These are phyloP conservation scores for Chrysoporthe cubensis DNA, from an alignment of 2,329 filamentous ascomycete genomes.

Conservation along the genomic window DNA sequence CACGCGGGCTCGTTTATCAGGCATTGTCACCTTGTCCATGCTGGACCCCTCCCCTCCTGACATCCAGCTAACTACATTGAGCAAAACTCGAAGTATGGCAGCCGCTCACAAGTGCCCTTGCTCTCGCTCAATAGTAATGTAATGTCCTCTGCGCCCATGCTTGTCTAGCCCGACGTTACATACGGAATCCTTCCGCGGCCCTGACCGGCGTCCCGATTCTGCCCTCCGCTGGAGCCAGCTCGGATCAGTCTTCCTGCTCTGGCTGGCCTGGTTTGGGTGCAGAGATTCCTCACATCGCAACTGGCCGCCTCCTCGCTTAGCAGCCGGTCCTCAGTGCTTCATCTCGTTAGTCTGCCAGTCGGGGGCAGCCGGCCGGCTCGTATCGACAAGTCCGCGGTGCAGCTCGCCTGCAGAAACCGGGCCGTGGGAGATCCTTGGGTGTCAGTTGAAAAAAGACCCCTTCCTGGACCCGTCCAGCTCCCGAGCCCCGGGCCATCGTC, in stretches of 20 bases:
- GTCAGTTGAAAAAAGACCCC: not conserved
- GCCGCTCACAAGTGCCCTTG: not conserved
- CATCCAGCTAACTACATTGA: slow-evolving; percentile 3
- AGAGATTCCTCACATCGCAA: not conserved
- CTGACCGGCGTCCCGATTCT: not conserved
- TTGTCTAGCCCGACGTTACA: not conserved
- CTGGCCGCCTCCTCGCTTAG: not conserved
- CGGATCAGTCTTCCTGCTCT: slow-evolving; percentile 12
- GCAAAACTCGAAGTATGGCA: not conserved
- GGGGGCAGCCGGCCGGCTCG: not conserved
- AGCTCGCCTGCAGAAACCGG: not conserved
- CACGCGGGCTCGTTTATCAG: slow-evolving; percentile 1
- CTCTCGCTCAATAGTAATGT: not conserved
- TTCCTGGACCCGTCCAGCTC: not conserved
- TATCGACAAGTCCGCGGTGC: not conserved
- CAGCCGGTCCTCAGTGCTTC: not conserved
- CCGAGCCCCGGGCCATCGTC: not conserved
- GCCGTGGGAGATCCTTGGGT: not conserved
- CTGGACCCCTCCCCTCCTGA: not conserved
- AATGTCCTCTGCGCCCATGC: not conserved
- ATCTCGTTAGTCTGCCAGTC: slow-evolving; percentile 11
- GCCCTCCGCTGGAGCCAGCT: not conserved
- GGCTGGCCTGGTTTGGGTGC: not conserved
- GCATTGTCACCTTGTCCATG: slow-evolving; percentile 11
- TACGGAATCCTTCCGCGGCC: slow-evolving; percentile 2